Evolutionary conservation across 495 filamentous ascomycete genomes (phyloP).

Genomic region (Penicillium malachiteum): DNA sequence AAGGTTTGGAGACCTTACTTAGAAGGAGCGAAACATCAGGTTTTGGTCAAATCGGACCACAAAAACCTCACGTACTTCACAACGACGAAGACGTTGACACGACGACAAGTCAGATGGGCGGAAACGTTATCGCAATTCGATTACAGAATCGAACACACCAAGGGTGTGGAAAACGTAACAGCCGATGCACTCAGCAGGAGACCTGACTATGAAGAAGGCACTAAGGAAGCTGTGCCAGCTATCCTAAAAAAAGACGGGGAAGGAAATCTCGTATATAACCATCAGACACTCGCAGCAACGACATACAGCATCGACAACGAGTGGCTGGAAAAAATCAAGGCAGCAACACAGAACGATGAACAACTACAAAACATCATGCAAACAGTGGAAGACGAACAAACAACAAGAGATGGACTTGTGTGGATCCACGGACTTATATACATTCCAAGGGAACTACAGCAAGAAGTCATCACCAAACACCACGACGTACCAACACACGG

Average conservation of each 20-base stretch:
- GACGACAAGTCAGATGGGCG: slow-evolving; percentile 12
- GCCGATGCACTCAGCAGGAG: slow-evolving; percentile 10
- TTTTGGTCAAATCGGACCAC: slow-evolving; percentile 20
- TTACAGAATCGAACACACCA: slow-evolving; percentile 16
- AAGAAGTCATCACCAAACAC: slow-evolving; percentile 8
- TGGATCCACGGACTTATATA: slow-evolving; percentile 12
- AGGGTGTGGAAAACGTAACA: slow-evolving; percentile 14
- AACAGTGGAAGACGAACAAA: neutral
- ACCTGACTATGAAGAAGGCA: slow-evolving; percentile 13
- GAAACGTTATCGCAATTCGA: slow-evolving; percentile 11
- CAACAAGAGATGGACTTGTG: slow-evolving; percentile 4
- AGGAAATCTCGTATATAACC: slow-evolving; percentile 7
- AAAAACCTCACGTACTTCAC: slow-evolving; percentile 22
- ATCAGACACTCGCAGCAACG: slow-evolving; percentile 1
- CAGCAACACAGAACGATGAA: neutral
- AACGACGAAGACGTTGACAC: slow-evolving; percentile 14
- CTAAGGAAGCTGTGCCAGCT: slow-evolving; percentile 8
- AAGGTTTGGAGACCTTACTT: slow-evolving; percentile 28
- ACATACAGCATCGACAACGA: slow-evolving; percentile 2
- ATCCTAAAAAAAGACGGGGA: slow-evolving; percentile 11
- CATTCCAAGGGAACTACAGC: neutral
- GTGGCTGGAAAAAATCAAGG: neutral
- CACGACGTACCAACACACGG: neutral
- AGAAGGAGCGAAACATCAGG: slow-evolving; percentile 4
- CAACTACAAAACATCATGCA: neutral